Conservation (phyloP, 306 rosid species). For the Prunus mongolica region DNA sequence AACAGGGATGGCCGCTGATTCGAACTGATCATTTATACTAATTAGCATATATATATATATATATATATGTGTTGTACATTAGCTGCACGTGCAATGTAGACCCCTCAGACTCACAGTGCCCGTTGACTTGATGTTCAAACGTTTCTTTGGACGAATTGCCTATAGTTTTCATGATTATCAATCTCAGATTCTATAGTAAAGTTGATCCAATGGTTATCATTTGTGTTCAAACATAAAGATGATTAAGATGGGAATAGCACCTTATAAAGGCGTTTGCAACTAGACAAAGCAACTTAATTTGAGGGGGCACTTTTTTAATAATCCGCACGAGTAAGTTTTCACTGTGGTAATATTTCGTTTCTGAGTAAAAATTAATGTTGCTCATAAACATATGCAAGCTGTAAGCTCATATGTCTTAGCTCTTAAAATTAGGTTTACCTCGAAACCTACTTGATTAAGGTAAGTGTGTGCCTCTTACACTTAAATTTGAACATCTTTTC, state of each 20-base stretch:
- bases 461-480: no score
- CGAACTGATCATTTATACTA: no score
- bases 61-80: background rate
- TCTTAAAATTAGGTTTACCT: no score
- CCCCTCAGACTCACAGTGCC: slow-evolving; percentile 1
- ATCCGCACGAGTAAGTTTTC: no score
- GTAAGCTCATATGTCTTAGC: no score
- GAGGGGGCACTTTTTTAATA: no score
- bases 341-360: no score
- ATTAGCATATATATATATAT: no score
- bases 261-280: background rate
- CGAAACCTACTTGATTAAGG: no score
- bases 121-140: slow-evolving; percentile 42
- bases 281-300: background rate
- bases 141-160: slow-evolving; percentile 23
- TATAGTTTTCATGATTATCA: slow-evolving; percentile 13
- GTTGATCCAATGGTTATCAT: slow-evolving; percentile 15
- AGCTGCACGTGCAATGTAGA: slow-evolving; percentile 37
- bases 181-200: slow-evolving; percentile 11
- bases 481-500: no score
- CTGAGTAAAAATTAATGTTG: no score
- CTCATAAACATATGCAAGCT: no score
- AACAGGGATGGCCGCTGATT: background rate
- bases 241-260: slow-evolving; percentile 1
- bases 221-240: slow-evolving; percentile 2